Base-by-base conservation (phyloP, 192 early-diverging fungal species). In the Coemansia sp. region DNA sequence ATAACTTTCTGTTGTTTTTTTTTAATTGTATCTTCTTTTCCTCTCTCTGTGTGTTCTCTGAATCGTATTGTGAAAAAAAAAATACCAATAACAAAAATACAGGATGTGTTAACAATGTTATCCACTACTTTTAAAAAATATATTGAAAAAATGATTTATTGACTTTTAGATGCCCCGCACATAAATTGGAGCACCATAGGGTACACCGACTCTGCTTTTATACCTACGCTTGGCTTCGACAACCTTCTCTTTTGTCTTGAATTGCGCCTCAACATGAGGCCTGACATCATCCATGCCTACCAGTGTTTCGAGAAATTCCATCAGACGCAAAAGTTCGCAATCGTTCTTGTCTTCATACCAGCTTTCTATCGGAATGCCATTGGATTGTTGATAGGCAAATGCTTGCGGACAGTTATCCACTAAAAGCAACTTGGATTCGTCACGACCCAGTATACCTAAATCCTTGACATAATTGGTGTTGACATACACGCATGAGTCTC, bases 381-480 rank as follows among this genome's bases (percentile, higher is more conserved):
- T 91, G 22, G 84, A 85, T 51, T 87, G 84, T 51, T 91, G 90
- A 71, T 89, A 90, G 7, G 84, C 88, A 79, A 88, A 91, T 2
- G 88, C 89, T 59, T 91, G 89, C 7, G 88, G 88, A 4, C 87
- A 87, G 55, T 91, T 91, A 63, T 91, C 90, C 1, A 91, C 85
- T 56, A 91, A 79, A 3, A 90, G 57, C 24, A 87, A 82, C 64
- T 87, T 84, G 19, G 82, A 57, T 59, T 88, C 60, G 63, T 91
- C 88, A 19, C 90, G 75, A 11, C 88, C 89, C n/a, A 91, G 75
- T 23, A 87, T 84, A 6, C 80, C 67, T 70, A 91, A 63, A 70
- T 91, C 90, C 85, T 91, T 89, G 67, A 90, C 69, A 66, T 88
- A 90, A 63, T 88, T 88, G 27, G 86, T 88, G 60, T 84, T 81